These are phyloP conservation scores for Gonapodya prolifera DNA, from an alignment of 192 early-diverging fungal species.

Conservation along the genomic window DNA sequence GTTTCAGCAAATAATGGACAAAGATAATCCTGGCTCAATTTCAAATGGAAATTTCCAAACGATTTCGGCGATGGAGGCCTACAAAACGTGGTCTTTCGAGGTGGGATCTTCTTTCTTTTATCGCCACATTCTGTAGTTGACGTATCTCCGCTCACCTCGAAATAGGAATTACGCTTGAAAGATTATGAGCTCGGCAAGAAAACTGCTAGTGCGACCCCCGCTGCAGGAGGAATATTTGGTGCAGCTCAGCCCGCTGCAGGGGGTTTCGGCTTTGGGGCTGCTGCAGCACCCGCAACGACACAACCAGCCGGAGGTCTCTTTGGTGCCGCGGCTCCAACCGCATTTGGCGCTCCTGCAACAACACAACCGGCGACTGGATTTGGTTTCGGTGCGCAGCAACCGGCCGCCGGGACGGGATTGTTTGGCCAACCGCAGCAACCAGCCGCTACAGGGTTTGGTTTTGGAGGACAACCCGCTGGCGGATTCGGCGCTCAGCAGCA, in stretches of 20 bases:
- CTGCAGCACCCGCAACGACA: slow-evolving; percentile 19
- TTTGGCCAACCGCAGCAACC: slow-evolving; percentile 21
- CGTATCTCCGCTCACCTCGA: neutral
- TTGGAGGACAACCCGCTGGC: slow-evolving; percentile 9
- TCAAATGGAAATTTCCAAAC: slow-evolving; percentile 28
- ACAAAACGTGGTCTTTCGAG: slow-evolving; percentile 73
- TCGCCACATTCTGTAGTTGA: no score
- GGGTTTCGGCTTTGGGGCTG: slow-evolving; percentile 28
- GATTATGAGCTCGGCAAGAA: slow-evolving; percentile 81
- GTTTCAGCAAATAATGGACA: neutral
- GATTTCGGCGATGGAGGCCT: slow-evolving; percentile 76
- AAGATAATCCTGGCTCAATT: neutral
- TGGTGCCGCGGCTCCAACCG: slow-evolving; percentile 3
- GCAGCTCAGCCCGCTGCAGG: slow-evolving; percentile 9
- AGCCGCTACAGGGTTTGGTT: slow-evolving; percentile 5
- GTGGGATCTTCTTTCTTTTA: no score
- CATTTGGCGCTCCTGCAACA: slow-evolving; percentile 13
- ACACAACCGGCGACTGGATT: slow-evolving; percentile 13
- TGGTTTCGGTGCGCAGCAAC: slow-evolving; percentile 9
- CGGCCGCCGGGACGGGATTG: slow-evolving; percentile 9
- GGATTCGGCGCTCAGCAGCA: neutral
- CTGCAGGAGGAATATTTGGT: slow-evolving; percentile 23
- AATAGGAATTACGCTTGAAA: slow-evolving; percentile 66
- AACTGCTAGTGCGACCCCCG: slow-evolving; percentile 19
- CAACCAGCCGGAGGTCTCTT: slow-evolving; percentile 11